A percentile compares a stretch with the other conserved stretches of the same genome.
phyloP scores from a whole-genome alignment of 2,329 filamentous ascomycete species.

The Diplocarpon rosae region DNA sequence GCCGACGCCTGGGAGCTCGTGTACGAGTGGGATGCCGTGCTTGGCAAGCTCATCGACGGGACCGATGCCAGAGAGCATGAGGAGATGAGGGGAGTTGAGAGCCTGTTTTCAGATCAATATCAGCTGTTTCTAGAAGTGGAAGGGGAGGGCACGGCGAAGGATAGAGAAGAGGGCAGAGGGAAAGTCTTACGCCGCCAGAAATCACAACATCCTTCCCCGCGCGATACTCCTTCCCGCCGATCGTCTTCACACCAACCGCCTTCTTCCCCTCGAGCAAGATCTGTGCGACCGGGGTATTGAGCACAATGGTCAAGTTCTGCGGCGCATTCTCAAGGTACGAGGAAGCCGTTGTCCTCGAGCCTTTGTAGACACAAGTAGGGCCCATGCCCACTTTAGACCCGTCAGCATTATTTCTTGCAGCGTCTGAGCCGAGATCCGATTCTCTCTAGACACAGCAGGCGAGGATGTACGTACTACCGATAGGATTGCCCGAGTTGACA shows the following conservation, averaged over 20 bases:
- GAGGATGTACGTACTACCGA: constrained; percentile 31
- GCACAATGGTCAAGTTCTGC: constrained; percentile 42
- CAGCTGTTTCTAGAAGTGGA: too few species aligned
- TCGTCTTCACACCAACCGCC: constrained; percentile 34
- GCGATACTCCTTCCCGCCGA: constrained; percentile 28
- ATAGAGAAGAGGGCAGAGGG: background rate
- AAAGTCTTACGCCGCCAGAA: constrained; percentile 30
- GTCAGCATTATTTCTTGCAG: too few species aligned
- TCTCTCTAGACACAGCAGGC: too few species aligned
- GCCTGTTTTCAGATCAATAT: constrained; percentile 11
- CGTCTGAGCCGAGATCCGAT: too few species aligned
- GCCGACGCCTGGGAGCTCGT: constrained; percentile 52
- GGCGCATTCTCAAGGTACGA: constrained; percentile 36
- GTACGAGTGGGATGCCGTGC: constrained; percentile 41
- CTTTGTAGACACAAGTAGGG: constrained; percentile 39
- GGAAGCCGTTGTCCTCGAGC: constrained; percentile 38
- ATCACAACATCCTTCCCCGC: constrained; percentile 34
- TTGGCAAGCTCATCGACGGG: constrained; percentile 30
- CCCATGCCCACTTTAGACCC: constrained; percentile 30
- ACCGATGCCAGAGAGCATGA: constrained; percentile 38
- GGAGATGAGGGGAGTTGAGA: constrained; percentile 36
- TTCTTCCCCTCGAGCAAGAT: constrained; percentile 36
- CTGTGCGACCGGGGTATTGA: constrained; percentile 36
- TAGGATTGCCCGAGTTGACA: constrained; percentile 45
- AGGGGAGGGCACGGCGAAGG: too few species aligned